These are phyloP conservation scores for Lumnitzera racemosa DNA, from an alignment of 345 rosid genomes.

Conservation along the genomic window DNA sequence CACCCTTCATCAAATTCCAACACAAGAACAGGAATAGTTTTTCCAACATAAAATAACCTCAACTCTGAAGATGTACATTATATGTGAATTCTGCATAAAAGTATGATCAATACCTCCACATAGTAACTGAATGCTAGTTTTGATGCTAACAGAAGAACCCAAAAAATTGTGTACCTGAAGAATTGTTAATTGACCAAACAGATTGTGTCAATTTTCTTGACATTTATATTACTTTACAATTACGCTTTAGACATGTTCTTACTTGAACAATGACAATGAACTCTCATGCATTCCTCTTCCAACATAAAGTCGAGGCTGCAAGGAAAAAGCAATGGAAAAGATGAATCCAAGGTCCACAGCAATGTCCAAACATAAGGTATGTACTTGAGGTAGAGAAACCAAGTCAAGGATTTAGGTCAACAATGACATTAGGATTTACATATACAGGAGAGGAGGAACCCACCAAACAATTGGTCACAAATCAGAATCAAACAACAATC, in stretches of 20 bases:
- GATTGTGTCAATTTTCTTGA: not conserved
- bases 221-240: not conserved
- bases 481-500: too few relatives aligned
- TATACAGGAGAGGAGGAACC: not conserved
- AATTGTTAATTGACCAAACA: not conserved
- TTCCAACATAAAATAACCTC: too few relatives aligned
- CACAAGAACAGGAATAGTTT: too few relatives aligned
- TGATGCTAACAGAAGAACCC: conserved; percentile 76
- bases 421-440: too few relatives aligned
- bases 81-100: too few relatives aligned
- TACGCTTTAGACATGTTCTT: conserved; percentile 19
- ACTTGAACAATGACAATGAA: conserved; percentile 83
- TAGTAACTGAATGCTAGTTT: conserved; percentile 95
- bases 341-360: too few relatives aligned
- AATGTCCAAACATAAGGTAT: too few relatives aligned
- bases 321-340: not conserved
- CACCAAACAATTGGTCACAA: too few relatives aligned
- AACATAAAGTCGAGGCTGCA: conserved; percentile 97
- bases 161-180: conserved; percentile 84
- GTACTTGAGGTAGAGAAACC: too few relatives aligned
- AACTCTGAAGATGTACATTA: too few relatives aligned
- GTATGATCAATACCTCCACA: conserved; percentile 53
- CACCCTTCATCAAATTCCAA: too few relatives aligned
- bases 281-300: conserved; percentile 99
- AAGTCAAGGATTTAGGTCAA: too few relatives aligned